Evolutionary conservation across 2,329 filamentous ascomycete genomes (phyloP).

Genomic region (Mariannaea elegans): DNA sequence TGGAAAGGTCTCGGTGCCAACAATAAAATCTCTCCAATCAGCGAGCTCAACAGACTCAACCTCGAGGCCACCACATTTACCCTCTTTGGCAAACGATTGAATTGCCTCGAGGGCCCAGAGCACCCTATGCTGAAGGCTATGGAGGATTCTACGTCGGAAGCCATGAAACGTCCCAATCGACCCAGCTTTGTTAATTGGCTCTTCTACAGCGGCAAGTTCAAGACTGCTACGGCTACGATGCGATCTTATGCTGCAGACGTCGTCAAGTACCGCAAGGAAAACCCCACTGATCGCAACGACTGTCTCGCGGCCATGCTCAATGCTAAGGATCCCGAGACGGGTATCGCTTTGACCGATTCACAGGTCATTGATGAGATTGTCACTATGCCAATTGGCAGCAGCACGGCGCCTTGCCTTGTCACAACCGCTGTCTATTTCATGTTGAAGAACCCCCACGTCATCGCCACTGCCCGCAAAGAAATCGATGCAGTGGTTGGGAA

Average conservation of each 20-base stretch:
- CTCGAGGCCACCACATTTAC: constrained; percentile 60
- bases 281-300: constrained; percentile 66
- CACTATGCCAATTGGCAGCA: constrained; percentile 69
- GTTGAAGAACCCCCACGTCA: constrained; percentile 57
- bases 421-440: constrained; percentile 60
- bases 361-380: constrained; percentile 75
- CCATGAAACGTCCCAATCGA: constrained; percentile 62
- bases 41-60: constrained; percentile 62
- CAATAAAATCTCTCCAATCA: constrained; percentile 55
- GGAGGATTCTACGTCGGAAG: constrained; percentile 64
- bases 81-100: constrained; percentile 61
- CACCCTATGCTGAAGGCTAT: constrained; percentile 62
- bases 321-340: constrained; percentile 68
- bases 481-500: constrained; percentile 61
- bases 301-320: constrained; percentile 68
- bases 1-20: constrained; percentile 54
- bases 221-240: constrained; percentile 61
- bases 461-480: constrained; percentile 61
- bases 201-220: constrained; percentile 61
- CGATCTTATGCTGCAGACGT: constrained; percentile 64
- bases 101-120: constrained; percentile 55
- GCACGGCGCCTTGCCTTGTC: constrained; percentile 57
- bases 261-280: constrained; percentile 63
- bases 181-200: constrained; percentile 62
- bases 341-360: constrained; percentile 63